Base-by-base conservation (phyloP, 1,284 basidiomycete genomes). In the Pseudozyma pruni region DNA sequence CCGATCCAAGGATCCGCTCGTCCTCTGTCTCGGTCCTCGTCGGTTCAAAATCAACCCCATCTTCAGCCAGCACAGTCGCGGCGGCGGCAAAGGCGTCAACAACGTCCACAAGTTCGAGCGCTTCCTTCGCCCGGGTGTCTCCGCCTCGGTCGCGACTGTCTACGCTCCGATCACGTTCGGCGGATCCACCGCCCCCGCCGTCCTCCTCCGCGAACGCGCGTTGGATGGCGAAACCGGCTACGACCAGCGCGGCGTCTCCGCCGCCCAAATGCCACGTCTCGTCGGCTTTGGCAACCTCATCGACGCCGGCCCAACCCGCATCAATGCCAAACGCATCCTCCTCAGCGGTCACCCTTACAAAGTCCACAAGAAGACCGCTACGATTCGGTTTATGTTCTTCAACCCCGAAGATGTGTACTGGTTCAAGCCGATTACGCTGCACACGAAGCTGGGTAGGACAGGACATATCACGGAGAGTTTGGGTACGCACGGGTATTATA, bases 351-450 rank as follows among this genome's bases (percentile, higher is more conserved):
- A 97, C 83, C 95, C 95, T 0, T 93, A 93, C 89, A 96, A 95
- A 82, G 90, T 98, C 5, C 95, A 98, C 86, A 94, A 94, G 83
- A 95, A 94, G 86, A 95, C 92, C 1, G 94, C 94, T 0, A 98
- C 95, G 6, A 90, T 98, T 75, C 90, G 95, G 43, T 98, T 97
- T 86, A 94, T 99, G 93, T 97, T 98, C 85, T 98, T 98, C 87
- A 91, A 95, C 83, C 89, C 81, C 88, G 93, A 94, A 50, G 95
- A 98, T 83, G 88, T 98, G 56, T 86, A 89, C 42, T 98, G 96
- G 84, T 98, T 92, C 86, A 91, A 92, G 79, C 93, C 94, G 0
- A 89, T 98, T 58, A 92, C 95, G 78, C 85, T 98, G 57, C 87
- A 93, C 79, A 98, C 94, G 2, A 99, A 98, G 84, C 87, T 90